Percentiles rank a stretch among this genome's conserved stretches.
These are phyloP conservation scores for Labyrinthula sp. DNA, from an alignment of 352 stramenopile species.

Conservation along the genomic window DNA sequence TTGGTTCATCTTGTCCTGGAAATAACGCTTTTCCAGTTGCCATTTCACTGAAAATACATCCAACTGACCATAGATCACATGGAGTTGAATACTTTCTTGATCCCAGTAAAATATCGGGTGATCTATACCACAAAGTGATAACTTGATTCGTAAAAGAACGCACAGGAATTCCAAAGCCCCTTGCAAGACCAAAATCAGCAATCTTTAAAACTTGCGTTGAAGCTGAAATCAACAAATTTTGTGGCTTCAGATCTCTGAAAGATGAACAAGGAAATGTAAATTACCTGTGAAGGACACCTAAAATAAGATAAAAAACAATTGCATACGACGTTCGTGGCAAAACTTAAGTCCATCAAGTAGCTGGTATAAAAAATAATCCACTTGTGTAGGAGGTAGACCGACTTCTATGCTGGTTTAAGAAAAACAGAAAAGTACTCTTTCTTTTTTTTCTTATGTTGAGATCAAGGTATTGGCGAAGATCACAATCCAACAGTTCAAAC, in stretches of 20 bases:
- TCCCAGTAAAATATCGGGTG: slow-evolving; percentile 70
- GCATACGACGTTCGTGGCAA: slow-evolving; percentile 54
- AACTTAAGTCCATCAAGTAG: slow-evolving; percentile 90
- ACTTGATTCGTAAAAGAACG: slow-evolving; percentile 41
- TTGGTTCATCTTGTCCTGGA: slow-evolving; percentile 86
- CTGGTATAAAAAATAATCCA: slow-evolving; percentile 92
- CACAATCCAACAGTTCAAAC: slow-evolving; percentile 96
- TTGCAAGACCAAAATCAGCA: slow-evolving; percentile 96
- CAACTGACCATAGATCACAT: slow-evolving; percentile 76
- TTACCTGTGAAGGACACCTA: slow-evolving; percentile 40
- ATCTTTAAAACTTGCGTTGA: slow-evolving; percentile 89
- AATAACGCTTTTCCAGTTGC: slow-evolving; percentile 45
- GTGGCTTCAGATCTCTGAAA: slow-evolving; percentile 80
- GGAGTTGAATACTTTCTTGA: slow-evolving; percentile 53
- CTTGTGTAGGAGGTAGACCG: slow-evolving; percentile 45
- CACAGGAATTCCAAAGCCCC: slow-evolving; percentile 89
- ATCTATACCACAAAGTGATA: slow-evolving; percentile 78
- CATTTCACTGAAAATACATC: slow-evolving; percentile 80
- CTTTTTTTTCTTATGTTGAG: not conserved
- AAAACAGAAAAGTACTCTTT: slow-evolving; percentile 97
- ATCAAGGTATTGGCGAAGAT: slow-evolving; percentile 87
- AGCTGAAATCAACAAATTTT: slow-evolving; percentile 94
- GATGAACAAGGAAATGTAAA: too few relatives aligned
- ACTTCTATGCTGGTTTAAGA: slow-evolving; percentile 82
- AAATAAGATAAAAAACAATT: slow-evolving; percentile 72